phyloP scores from a whole-genome alignment of 2,329 filamentous ascomycete species.

The Fusarium irregulare region DNA sequence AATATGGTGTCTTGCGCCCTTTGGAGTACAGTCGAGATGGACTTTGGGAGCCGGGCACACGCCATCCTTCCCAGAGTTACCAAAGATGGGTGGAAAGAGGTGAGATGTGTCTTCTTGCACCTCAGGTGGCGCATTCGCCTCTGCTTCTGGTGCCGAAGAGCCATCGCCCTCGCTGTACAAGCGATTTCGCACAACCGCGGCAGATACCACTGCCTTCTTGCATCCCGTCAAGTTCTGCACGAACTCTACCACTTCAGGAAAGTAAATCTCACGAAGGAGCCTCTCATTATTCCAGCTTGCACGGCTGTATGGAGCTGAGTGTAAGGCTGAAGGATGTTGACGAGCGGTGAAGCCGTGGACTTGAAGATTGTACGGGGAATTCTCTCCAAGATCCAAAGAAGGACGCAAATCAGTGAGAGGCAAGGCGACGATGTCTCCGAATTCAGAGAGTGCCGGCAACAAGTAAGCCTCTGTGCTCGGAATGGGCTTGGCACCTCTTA shows the following conservation, averaged over 20 bases:
- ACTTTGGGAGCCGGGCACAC: conserved; percentile 7
- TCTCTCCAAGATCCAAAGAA: not conserved
- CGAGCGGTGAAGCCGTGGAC: conserved; percentile 4
- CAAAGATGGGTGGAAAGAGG: conserved; percentile 1
- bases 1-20: conserved; percentile 3
- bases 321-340: not conserved
- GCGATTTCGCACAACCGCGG: not conserved
- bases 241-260: conserved; percentile 2
- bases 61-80: not conserved
- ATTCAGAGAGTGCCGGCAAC: conserved; percentile 3
- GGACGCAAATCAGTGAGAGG: conserved; percentile 9
- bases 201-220: conserved; percentile 2
- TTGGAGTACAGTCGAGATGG: conserved; percentile 5
- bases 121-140: accelerated
- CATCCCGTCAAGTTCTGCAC: conserved; percentile 2
- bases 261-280: not conserved
- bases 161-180: conserved; percentile 1
- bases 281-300: conserved; percentile 8
- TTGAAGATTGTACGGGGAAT: conserved; percentile 1
- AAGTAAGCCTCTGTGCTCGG: conserved; percentile 4
- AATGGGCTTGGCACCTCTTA: not conserved
- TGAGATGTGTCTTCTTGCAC: not conserved
- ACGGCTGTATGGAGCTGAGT: not conserved
- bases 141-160: not conserved
- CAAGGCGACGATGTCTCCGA: not conserved